Base-by-base conservation (phyloP, 140 eudicot genomes). In the Stevia rebaudiana region DNA sequence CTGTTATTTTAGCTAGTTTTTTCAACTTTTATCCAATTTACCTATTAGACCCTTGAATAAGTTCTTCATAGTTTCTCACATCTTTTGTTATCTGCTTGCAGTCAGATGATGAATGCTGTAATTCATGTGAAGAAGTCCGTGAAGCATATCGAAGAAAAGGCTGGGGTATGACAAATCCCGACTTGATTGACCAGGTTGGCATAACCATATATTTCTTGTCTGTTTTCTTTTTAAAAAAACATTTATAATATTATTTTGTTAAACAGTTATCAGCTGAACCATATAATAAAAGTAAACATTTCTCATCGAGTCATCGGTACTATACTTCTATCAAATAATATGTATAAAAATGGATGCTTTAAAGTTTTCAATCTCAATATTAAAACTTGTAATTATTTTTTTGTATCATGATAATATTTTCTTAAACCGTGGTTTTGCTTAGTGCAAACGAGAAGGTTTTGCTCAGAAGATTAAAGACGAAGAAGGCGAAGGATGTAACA, bases 111-210 rank as follows among this genome's bases (percentile, higher is more conserved):
- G 85, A 92, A 36, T 92, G 98, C 51, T 92, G 98, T 75, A 92
- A 92, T 76, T 78, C 98, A 70, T 92, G 98, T 79, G 98, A 92
- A 71, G 98, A 92, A 61, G 98, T 92, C 73, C 96, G 95, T 74
- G 98, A 92, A 79, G 96, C 98, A 48, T 92, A 92, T 74, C 72
- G 86, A 65, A 92, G 84, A 83, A 92, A 71, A 73, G 98, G 98
- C 35, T 92, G 98, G 98, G 98, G 89, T 28, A 11, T 92, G 76
- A 80, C 96, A 23, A 88, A 92, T 76, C 69, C 82, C 54, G 98
- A 92, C 40, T 50, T 88, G 67, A 87, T 87, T 70, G 92, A 84
- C 76, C 95, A 83, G 90, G 95, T 86, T 48, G 10, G 51, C 56
- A 41, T 13, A 63, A 59, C 0, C 60, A 23, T 68, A 53, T 15